These are phyloP conservation scores for Melanogaster broomeanus DNA, from an alignment of 768 basidiomycete species.

Conservation along the genomic window DNA sequence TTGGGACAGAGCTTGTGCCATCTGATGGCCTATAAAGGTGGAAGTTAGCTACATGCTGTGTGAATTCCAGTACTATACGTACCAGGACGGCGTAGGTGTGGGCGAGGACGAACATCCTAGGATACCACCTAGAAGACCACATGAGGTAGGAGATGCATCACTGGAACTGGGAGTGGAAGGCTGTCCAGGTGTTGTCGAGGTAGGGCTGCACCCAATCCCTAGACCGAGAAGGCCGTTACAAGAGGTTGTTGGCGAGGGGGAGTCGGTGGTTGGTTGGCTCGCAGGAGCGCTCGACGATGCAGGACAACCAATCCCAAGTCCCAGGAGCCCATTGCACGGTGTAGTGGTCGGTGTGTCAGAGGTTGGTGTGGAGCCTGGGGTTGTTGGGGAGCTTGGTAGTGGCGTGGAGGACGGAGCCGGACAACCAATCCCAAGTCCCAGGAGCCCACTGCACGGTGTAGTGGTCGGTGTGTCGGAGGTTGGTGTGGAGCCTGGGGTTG, in stretches of 20 bases:
- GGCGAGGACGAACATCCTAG: conserved; percentile 17
- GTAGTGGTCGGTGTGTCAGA: conserved; percentile 1
- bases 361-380: not conserved
- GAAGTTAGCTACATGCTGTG: not conserved
- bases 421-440: conserved; percentile 13
- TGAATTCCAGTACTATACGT: not conserved
- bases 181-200: not conserved
- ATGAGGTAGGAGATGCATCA: conserved; percentile 12
- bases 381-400: not conserved
- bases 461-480: not conserved
- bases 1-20: conserved; percentile 2
- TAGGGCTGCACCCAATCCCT: conserved; percentile 4
- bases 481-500: not conserved
- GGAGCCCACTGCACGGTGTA: conserved; percentile 11
- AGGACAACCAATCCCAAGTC: conserved; percentile 17
- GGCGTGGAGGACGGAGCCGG: conserved; percentile 9
- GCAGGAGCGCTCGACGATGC: conserved; percentile 8
- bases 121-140: conserved; percentile 16
- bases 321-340: conserved; percentile 14
- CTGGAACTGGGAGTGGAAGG: not conserved
- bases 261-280: conserved; percentile 4
- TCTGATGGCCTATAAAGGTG: not conserved
- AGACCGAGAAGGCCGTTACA: conserved; percentile 9
- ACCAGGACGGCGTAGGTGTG: conserved; percentile 11
- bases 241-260: not conserved